Evolutionary conservation across 495 filamentous ascomycete genomes (phyloP), one percentile per base, ranked within the genome.

Genomic region (Podospora pseudopauciseta): DNA sequence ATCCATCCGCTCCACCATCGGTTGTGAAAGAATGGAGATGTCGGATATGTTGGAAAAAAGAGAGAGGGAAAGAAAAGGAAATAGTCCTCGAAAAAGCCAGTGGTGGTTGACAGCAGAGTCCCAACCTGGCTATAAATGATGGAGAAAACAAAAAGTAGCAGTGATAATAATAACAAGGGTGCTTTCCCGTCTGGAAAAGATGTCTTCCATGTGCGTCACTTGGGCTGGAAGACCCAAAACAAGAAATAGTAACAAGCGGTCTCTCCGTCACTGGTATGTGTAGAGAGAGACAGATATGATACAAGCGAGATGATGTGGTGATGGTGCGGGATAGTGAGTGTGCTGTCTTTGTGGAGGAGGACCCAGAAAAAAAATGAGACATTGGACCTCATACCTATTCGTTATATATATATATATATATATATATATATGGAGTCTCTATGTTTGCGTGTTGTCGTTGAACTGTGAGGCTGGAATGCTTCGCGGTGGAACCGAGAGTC

Each of bases 191-290:
- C n/a, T 19, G 55, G 16, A 58, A 26, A 58, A 26, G 16, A 26
- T 58, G 55, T 58, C 55, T 58, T 58, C 55, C 55, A 58, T 58
- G n/a, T 58, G 55, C n/a, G 55, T 58, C 55, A 58, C 55, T 49
- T 13, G 9, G 15, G 39, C 39, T 49, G 39, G 56, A 59, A 59
- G 56, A 27, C 6, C 56, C 26, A 27, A 59, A 26, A 59, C 56
- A 59, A 59, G 56, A 59, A 59, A 59, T 18, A 59, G 26, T 23
- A 9, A 49, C 2, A 13, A 0, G 2, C 5, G 39, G 26, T 62
- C 60, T 62, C 60, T 27, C 30, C 56, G 56, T 62, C 60, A 62
- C 60, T 34, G 60, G 60, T 27, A 62, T 62, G 60, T 34, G 39
- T 1, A 15, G 20, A 34, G 16, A 28, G 60, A n/a, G 13, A 28